Conservation (phyloP, 2,329 filamentous ascomycete species). For the Metarhizium robertsii region DNA sequence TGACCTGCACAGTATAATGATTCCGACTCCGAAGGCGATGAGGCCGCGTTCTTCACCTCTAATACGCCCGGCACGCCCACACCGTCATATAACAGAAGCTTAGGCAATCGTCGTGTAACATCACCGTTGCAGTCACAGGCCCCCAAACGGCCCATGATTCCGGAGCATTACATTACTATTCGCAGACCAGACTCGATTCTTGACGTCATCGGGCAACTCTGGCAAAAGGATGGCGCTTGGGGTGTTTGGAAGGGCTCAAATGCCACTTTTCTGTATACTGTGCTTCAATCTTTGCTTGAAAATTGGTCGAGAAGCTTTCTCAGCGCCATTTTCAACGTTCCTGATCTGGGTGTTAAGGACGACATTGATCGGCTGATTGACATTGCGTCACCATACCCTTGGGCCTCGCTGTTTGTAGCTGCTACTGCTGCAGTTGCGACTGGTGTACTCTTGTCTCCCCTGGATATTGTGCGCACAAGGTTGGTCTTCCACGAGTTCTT, state of each 20-base stretch:
- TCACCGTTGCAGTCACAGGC: conserved; percentile 18
- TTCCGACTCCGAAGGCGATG: conserved; percentile 63
- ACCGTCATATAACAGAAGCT: conserved; percentile 25
- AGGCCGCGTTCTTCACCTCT: conserved; percentile 78
- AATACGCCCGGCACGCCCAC: conserved; percentile 46
- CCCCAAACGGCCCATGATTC: conserved; percentile 21
- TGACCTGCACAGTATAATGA: conserved; percentile 29
- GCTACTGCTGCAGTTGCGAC: conserved; percentile 58
- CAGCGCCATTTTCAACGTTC: conserved; percentile 83
- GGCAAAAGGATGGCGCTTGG: conserved; percentile 81
- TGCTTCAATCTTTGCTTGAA: conserved; percentile 78
- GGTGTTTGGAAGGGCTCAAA: conserved; percentile 95
- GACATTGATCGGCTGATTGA: conserved; percentile 67
- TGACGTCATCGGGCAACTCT: conserved; percentile 79
- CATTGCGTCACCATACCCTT: conserved; percentile 69
- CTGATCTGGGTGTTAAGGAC: conserved; percentile 68
- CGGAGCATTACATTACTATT: conserved; percentile 56
- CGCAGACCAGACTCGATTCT: conserved; percentile 71
- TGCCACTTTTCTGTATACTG: conserved; percentile 81
- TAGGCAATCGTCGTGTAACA: conserved; percentile 19
- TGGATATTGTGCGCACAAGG: conserved; percentile 81
- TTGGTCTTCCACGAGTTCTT: conserved; percentile 27
- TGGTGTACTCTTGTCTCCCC: conserved; percentile 71
- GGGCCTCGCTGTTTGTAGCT: conserved; percentile 69
- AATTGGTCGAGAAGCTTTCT: conserved; percentile 86